A percentile compares a stretch with the other conserved stretches of the same genome.
Conservation (phyloP, 495 filamentous ascomycete genomes). For the Penicillium robsamsonii region DNA sequence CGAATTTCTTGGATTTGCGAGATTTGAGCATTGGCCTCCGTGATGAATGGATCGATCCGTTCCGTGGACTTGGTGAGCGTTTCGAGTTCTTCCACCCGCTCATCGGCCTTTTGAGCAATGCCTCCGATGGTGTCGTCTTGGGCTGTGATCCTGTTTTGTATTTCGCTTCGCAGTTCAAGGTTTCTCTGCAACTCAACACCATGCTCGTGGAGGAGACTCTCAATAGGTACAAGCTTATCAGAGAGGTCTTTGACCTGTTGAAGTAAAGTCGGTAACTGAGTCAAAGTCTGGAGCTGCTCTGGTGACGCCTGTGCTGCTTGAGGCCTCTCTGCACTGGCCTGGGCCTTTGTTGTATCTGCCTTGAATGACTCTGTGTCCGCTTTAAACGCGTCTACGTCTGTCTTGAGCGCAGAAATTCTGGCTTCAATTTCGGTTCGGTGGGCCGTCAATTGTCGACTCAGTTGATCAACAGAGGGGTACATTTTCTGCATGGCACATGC, state of each 20-base stretch:
- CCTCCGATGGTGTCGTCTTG: neutral
- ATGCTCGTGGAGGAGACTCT: neutral
- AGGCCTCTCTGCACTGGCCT: neutral
- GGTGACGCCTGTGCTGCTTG: neutral
- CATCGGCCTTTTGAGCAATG: neutral
- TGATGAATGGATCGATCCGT: neutral
- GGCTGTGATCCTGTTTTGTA: neutral
- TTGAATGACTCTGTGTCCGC: neutral
- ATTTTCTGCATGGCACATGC: conserved; percentile 37
- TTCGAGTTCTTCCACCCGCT: neutral
- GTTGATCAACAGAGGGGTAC: conserved; percentile 27
- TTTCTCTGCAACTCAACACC: neutral
- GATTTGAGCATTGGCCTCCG: neutral
- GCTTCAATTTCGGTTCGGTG: neutral
- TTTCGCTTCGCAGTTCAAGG: neutral
- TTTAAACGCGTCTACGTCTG: neutral
- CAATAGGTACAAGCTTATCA: neutral
- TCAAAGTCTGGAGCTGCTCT: neutral
- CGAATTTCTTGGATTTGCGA: neutral
- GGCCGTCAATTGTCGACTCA: conserved; percentile 1
- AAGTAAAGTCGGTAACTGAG: neutral
- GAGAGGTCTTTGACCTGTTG: neutral
- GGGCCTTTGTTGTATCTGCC: neutral
- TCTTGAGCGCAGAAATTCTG: neutral
- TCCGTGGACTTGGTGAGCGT: neutral